Conservation (phyloP, 352 stramenopile species). For the Phytophthora agathidicida region DNA sequence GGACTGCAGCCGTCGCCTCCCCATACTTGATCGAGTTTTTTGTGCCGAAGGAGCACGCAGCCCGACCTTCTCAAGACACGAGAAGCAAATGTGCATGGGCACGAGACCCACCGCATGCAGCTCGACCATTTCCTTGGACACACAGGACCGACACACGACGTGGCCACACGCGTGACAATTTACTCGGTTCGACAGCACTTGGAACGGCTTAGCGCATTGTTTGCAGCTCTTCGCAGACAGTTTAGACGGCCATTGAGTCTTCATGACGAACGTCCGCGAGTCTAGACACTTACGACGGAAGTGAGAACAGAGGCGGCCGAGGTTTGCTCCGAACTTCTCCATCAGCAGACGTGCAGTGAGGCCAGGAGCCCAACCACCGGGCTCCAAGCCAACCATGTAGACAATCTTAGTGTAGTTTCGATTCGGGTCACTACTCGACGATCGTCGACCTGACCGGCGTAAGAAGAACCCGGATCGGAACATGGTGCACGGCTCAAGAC, state of each 20-base stretch:
- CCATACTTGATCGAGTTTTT: slow-evolving; percentile 4
- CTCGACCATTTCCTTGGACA: slow-evolving; percentile 44
- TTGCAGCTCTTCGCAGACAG: slow-evolving; percentile 37
- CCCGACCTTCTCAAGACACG: slow-evolving; percentile 35
- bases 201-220: slow-evolving; percentile 40
- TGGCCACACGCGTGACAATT: slow-evolving; percentile 50
- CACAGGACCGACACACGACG: slow-evolving; percentile 41
- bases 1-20: slow-evolving; percentile 31
- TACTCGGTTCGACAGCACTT: slow-evolving; percentile 45
- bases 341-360: slow-evolving; percentile 47
- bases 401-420: slow-evolving; percentile 58
- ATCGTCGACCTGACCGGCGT: slow-evolving; percentile 25
- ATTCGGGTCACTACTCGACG: slow-evolving; percentile 6
- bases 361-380: slow-evolving; percentile 36
- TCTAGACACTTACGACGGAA: slow-evolving; percentile 57
- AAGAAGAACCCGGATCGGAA: slow-evolving; percentile 63
- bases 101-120: slow-evolving; percentile 45
- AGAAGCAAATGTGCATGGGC: slow-evolving; percentile 48
- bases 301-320: slow-evolving; percentile 48
- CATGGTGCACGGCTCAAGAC: slow-evolving; percentile 36
- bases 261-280: slow-evolving; percentile 53
- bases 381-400: slow-evolving; percentile 56
- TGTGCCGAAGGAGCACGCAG: slow-evolving; percentile 24
- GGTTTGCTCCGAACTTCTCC: slow-evolving; percentile 47
- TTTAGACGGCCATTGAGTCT: slow-evolving; percentile 48